phyloP scores from a whole-genome alignment of 306 rosid species.

The Corylus avellana region DNA sequence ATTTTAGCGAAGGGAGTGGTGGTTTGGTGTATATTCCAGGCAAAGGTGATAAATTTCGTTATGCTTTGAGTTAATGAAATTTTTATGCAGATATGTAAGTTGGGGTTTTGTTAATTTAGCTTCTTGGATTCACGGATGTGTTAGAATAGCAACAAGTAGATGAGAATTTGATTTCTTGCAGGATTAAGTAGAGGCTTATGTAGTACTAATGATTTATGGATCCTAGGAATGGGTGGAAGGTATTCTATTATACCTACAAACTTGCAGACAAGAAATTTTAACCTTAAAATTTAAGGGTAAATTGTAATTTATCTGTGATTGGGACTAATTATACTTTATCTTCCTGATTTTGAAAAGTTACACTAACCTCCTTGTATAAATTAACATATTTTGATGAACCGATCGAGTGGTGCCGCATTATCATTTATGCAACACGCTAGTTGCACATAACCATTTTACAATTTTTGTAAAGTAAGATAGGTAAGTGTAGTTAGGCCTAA shows the following conservation, averaged over 20 bases:
- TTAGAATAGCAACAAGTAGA: neutral
- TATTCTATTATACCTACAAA: too few relatives aligned
- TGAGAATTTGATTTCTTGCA: neutral
- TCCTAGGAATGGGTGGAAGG: too few relatives aligned
- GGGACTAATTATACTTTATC: too few relatives aligned
- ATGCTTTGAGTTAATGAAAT: neutral
- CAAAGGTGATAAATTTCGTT: slow-evolving; percentile 46
- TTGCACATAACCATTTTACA: neutral
- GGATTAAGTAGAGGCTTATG: neutral
- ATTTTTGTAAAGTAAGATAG: neutral
- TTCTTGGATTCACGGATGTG: neutral
- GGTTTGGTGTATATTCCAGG: slow-evolving; percentile 61
- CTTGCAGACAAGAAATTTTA: too few relatives aligned
- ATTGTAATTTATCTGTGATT: too few relatives aligned
- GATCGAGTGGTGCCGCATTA: neutral
- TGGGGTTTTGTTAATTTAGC: neutral
- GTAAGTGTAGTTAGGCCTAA: neutral
- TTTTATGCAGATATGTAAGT: neutral
- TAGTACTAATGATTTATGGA: neutral
- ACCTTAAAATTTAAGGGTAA: too few relatives aligned
- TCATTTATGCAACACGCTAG: neutral
- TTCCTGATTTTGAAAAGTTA: neutral
- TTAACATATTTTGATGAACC: neutral
- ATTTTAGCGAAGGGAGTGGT: slow-evolving; percentile 57
- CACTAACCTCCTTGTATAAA: too few relatives aligned